A percentile compares a stretch with the other conserved stretches of the same genome.
phyloP scores from a whole-genome alignment of 2,329 filamentous ascomycete genomes.

The Fusarium sp. region DNA sequence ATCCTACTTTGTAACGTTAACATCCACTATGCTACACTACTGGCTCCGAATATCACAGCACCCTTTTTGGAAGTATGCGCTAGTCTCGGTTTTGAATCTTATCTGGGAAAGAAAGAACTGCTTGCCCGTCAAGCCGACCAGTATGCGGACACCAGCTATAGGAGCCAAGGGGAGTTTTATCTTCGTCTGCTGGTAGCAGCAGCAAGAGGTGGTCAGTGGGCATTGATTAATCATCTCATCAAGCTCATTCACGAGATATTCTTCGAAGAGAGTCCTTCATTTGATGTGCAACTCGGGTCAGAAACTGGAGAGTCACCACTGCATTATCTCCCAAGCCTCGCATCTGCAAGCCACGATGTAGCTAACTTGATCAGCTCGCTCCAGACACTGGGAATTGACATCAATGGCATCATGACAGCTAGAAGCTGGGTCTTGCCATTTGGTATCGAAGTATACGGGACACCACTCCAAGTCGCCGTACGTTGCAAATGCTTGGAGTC shows the following conservation, averaged over 20 bases:
- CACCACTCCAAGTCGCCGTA: neutral
- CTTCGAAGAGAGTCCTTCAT: neutral
- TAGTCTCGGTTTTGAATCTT: neutral
- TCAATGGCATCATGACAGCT: neutral
- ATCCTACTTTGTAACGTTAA: neutral
- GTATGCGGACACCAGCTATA: neutral
- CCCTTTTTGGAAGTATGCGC: neutral
- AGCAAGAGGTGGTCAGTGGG: neutral
- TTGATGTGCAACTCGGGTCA: neutral
- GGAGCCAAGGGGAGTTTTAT: neutral
- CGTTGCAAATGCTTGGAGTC: neutral
- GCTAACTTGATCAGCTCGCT: neutral
- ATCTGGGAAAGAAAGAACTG: neutral
- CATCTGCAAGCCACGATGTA: neutral
- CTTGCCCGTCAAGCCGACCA: neutral
- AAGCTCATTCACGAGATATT: neutral
- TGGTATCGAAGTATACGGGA: neutral
- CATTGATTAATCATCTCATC: neutral
- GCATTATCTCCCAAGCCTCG: neutral
- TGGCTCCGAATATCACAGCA: neutral
- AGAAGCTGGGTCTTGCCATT: neutral
- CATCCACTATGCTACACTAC: neutral
- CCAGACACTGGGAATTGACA: neutral
- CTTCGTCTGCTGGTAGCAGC: neutral
- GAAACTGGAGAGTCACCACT: neutral